phyloP scores from a whole-genome alignment of 208 protist species.

The Strigomonas galati region DNA sequence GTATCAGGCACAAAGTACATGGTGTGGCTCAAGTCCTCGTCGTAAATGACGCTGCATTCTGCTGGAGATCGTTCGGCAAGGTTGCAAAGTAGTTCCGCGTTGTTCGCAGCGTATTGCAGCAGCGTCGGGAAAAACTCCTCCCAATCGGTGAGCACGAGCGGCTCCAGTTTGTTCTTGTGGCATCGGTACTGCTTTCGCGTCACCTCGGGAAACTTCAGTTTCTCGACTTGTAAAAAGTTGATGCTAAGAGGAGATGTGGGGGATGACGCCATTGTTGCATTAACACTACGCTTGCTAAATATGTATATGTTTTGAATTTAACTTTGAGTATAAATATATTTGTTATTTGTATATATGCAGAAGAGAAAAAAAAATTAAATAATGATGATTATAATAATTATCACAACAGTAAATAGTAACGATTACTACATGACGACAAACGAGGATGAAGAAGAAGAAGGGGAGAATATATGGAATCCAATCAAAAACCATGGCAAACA shows the following conservation, averaged over 20 bases:
- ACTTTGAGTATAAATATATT: background rate
- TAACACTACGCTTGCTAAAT: background rate
- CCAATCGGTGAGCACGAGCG: conserved; percentile 17
- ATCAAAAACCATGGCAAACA: too few species aligned
- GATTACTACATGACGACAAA: background rate
- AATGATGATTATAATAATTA: conserved; percentile 1
- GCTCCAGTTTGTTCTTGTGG: conserved; percentile 16
- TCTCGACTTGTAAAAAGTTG: background rate
- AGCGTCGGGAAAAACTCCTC: conserved; percentile 1
- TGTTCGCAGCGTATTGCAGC: conserved; percentile 3
- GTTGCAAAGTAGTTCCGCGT: conserved; percentile 1
- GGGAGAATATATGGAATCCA: too few species aligned
- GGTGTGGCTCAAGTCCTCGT: conserved; percentile 6
- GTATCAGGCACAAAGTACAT: conserved; percentile 6
- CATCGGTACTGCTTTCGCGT: conserved; percentile 12
- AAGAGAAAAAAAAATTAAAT: background rate
- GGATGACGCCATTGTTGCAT: background rate
- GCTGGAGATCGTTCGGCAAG: background rate
- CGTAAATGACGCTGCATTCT: conserved; percentile 6
- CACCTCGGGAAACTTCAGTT: background rate
- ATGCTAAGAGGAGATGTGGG: background rate
- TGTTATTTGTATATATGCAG: background rate
- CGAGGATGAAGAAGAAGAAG: too few species aligned
- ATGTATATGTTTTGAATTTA: background rate
- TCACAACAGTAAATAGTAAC: background rate